Percentiles rank a stretch among this genome's conserved stretches.
Evolutionary conservation across 2,329 filamentous ascomycete species (phyloP).

Genomic region (Alternaria consortialis): DNA sequence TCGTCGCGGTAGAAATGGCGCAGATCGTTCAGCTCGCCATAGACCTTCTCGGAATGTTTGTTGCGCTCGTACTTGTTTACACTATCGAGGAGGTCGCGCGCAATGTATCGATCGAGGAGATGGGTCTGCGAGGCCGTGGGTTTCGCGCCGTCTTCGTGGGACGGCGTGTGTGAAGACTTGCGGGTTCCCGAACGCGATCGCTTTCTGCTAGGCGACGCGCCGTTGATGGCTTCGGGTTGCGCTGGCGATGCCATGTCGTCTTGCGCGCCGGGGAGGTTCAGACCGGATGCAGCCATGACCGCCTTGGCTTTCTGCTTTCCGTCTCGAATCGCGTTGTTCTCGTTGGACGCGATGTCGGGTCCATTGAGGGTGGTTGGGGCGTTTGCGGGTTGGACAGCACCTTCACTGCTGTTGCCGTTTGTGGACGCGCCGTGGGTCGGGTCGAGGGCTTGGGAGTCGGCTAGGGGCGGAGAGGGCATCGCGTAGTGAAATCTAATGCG

Average conservation of each 20-base stretch:
- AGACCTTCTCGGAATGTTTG: conserved; percentile 70
- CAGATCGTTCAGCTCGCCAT: conserved; percentile 56
- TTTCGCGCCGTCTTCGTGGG: conserved; percentile 50
- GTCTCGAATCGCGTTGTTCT: conserved; percentile 62
- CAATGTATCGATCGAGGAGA: conserved; percentile 70
- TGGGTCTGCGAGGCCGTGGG: conserved; percentile 51
- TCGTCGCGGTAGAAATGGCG: conserved; percentile 40
- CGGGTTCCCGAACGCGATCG: conserved; percentile 68
- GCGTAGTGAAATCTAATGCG: conserved; percentile 33
- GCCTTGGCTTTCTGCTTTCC: conserved; percentile 69
- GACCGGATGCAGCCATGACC: conserved; percentile 63
- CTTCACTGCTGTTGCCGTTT: conserved; percentile 44
- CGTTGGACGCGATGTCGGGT: conserved; percentile 37
- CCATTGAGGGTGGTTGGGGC: conserved; percentile 37
- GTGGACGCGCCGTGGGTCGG: conserved; percentile 43
- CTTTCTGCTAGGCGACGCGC: conserved; percentile 62
- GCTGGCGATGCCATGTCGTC: conserved; percentile 41
- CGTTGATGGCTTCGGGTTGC: conserved; percentile 56
- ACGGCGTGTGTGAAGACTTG: conserved; percentile 53
- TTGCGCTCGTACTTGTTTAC: conserved; percentile 62
- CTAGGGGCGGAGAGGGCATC: conserved; percentile 50
- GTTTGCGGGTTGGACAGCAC: conserved; percentile 47
- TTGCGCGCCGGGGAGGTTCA: conserved; percentile 45
- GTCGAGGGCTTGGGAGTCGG: conserved; percentile 35
- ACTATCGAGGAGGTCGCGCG: conserved; percentile 69